Evolutionary conservation across 1,284 basidiomycete species (phyloP).

Genomic region (Thecaphora frezii): DNA sequence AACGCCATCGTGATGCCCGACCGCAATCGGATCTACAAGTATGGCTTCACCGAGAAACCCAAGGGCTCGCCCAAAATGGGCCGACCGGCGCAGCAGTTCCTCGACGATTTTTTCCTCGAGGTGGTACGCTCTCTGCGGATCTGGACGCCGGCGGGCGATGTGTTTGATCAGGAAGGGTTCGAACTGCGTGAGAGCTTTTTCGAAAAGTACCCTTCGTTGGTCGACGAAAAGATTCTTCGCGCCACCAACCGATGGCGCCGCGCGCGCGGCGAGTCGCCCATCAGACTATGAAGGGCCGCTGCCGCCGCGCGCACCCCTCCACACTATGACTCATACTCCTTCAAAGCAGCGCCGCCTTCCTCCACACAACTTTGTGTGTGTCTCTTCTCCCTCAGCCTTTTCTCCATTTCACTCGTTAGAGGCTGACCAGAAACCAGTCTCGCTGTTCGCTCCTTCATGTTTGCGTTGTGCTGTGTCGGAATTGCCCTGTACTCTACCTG

Average conservation of each 20-base stretch:
- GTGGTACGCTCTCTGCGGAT: slow-evolving; percentile 25
- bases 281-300: slow-evolving; percentile 26
- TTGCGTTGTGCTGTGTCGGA: no score
- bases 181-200: slow-evolving; percentile 39
- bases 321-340: no score
- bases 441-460: no score
- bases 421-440: no score
- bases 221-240: slow-evolving; percentile 29
- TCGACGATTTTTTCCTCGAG: slow-evolving; percentile 31
- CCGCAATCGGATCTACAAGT: slow-evolving; percentile 25
- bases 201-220: slow-evolving; percentile 38
- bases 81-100: slow-evolving; percentile 33
- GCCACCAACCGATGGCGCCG: slow-evolving; percentile 37
- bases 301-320: no score
- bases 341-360: no score
- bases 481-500: no score
- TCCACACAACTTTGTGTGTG: neutral
- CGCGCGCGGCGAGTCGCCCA: slow-evolving; percentile 30
- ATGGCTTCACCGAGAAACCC: slow-evolving; percentile 33
- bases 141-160: slow-evolving; percentile 34
- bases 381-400: neutral
- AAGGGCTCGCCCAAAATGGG: slow-evolving; percentile 29
- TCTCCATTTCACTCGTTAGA: no score
- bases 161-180: slow-evolving; percentile 36
- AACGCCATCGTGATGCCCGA: slow-evolving; percentile 24